Evolutionary conservation across 2,329 filamentous ascomycete species (phyloP), one percentile per base, ranked within the genome.

Genomic region (Cladosporium austrohemisphaericum): DNA sequence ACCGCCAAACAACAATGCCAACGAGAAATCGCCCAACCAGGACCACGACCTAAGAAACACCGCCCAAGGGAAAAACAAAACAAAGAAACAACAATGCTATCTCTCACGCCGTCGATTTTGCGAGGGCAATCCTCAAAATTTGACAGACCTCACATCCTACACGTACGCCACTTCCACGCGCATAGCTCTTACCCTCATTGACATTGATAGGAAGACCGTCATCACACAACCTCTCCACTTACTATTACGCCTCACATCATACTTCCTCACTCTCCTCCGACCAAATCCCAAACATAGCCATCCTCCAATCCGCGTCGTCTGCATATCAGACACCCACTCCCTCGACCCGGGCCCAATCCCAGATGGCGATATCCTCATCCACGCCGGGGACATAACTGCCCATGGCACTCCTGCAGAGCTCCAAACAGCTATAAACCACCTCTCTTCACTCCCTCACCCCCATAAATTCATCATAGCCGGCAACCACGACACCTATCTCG

Each of bases 401-500:
- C 73, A 74, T 18, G 92, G 92, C 31, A 85, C 81, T 7, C 77
- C 81, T 1, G 73, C 74, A 10, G 85, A 89, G 53, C 83, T 97
- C 49, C 89, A 95, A 71, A 73, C 71, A n/a, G 85, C 93, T 60
- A 75, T 96, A 35, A 80, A 95, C 71, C 96, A 89, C 89, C 75
- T 96, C 10, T 78, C 76, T 38, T 73, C 74, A 3, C 77, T 91
- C 6, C 86, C 88, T 0, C 89, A 95, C 62, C 70, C 71, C 28
- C 78, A 94, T 66, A 95, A 95, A 68, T 76, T 96, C 19, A 79
- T 91, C 28, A 82, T 97, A 25, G 81, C 83, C 25, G 92, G 92
- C 1, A 96, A 96, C 64, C 92, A 96, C 66, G 92, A 96, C 64
- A 84, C 81, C 60, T 94, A 82, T 73, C 86, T 95, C 53, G 92